Evolutionary conservation across 2,329 filamentous ascomycete genomes (phyloP), one percentile per base, ranked within the genome.

Genomic region (Penicillium sp.): DNA sequence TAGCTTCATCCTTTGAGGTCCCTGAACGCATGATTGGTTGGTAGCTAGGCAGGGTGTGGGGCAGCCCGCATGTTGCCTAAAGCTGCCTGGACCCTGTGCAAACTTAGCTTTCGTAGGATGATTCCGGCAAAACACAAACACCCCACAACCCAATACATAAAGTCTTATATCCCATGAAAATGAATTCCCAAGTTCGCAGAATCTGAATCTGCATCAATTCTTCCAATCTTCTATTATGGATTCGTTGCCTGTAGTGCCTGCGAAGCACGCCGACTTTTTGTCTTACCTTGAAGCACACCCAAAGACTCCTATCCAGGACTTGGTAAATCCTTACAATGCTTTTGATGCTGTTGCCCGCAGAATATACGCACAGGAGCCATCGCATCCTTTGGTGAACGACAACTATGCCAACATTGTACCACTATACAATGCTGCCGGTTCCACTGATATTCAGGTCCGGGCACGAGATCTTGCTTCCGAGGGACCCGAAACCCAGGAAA

Each of bases 361-460:
- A 54, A 62, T 71, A 8, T 78, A 71, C 57, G 76, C 75, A 6
- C 75, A 77, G 55, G 65, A 75, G n/a, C 71, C 68, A n/a, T 61
- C 66, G 22, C 65, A 76, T 49, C 54, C 67, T 13, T 64, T 65
- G 21, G 52, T 71, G 3, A 56, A 64, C 22, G 66, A 71, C 45
- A 69, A 70, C 19, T 60, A 70, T 39, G 56, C 74, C 52, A 75
- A 75, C 44, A 54, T 71, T 13, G 69, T 76, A 2, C 72, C 75
- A 1, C 52, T 78, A 8, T 78, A 73, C 47, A 62, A 63, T 37
- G 22, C 44, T 9, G 56, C 50, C 48, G 67, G 67, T 10, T 57
- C 64, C 6, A 58, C 63, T 11, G 61, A 71, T 51, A 47, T 71
- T 35, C 65, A 57, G 7, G 62, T 73, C 50, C 69, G 71, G 46